A percentile compares a stretch with the other conserved stretches of the same genome.
Evolutionary conservation across 2,329 filamentous ascomycete species (phyloP).

Genomic region (Pyrenochaeta sp.): DNA sequence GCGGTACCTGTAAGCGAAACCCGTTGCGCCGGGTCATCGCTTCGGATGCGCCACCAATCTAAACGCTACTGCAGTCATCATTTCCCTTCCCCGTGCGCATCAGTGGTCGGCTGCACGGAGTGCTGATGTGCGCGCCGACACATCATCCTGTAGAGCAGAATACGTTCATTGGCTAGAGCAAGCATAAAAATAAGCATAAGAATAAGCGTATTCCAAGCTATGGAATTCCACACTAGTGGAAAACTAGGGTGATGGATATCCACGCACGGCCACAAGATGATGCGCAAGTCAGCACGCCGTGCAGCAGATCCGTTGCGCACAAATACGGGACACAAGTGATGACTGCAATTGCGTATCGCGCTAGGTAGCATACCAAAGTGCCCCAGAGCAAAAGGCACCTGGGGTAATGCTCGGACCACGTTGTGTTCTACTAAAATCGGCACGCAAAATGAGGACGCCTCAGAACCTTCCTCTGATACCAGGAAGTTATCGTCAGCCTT

Average conservation of each 20-base stretch:
- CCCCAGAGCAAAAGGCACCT: not conserved
- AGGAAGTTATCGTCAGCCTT: too few species aligned
- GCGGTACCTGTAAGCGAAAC: not conserved
- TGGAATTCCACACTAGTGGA: too few species aligned
- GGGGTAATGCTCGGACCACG: not conserved
- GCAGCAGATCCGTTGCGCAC: not conserved
- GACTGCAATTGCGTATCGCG: not conserved
- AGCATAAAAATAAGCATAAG: not conserved
- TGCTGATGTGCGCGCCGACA: too few species aligned
- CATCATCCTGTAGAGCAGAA: not conserved
- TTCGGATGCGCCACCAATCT: not conserved
- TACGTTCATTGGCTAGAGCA: not conserved
- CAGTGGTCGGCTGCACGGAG: too few species aligned
- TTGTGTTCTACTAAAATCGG: not conserved
- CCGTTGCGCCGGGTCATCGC: not conserved
- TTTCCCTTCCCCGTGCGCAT: too few species aligned
- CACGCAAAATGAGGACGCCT: not conserved
- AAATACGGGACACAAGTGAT: not conserved
- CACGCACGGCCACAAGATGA: not conserved
- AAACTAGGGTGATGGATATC: not conserved
- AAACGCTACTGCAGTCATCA: too few species aligned
- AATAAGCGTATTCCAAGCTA: not conserved
- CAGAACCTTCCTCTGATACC: too few species aligned
- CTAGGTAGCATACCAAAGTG: not conserved
- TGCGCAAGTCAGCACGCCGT: not conserved